Evolutionary conservation across 352 stramenopile genomes (phyloP).

Genomic region (Phytophthora brassicae): DNA sequence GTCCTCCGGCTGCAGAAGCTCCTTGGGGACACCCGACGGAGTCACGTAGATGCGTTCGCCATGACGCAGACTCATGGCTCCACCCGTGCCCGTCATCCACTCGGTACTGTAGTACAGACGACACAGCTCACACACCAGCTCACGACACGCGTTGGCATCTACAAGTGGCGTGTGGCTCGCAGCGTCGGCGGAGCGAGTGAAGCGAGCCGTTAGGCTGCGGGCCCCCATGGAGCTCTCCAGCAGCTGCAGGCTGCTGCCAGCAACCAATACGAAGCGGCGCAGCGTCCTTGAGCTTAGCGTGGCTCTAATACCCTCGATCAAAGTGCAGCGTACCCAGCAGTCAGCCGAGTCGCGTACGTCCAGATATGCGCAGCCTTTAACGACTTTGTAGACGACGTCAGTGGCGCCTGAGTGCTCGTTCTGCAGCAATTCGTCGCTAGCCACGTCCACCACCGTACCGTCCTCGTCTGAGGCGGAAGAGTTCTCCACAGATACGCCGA

Average conservation of each 20-base stretch:
- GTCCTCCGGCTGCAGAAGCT: constrained; percentile 94
- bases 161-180: constrained; percentile 41
- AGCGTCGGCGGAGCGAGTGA: constrained; percentile 41
- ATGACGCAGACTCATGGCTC: constrained; percentile 92
- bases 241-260: constrained; percentile 21
- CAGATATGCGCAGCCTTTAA: constrained; percentile 46
- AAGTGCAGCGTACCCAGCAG: constrained; percentile 60
- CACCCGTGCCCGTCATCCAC: constrained; percentile 95
- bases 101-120: constrained; percentile 79
- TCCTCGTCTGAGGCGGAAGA: not conserved
- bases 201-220: constrained; percentile 35
- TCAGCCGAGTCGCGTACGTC: constrained; percentile 74
- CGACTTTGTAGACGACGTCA: constrained; percentile 41
- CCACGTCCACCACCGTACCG: constrained; percentile 17
- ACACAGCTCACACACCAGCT: constrained; percentile 74
- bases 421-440: constrained; percentile 25
- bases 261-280: constrained; percentile 48
- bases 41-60: constrained; percentile 95
- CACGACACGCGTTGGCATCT: constrained; percentile 44
- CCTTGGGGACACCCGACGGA: constrained; percentile 95
- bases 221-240: constrained; percentile 6
- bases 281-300: constrained; percentile 29
- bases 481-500: constrained; percentile 43
- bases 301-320: constrained; percentile 42
- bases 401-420: constrained; percentile 51